Evolutionary conservation across 2,329 filamentous ascomycete species (phyloP), one percentile per base, ranked within the genome.

Genomic region (Pestalotiopsis sp.): DNA sequence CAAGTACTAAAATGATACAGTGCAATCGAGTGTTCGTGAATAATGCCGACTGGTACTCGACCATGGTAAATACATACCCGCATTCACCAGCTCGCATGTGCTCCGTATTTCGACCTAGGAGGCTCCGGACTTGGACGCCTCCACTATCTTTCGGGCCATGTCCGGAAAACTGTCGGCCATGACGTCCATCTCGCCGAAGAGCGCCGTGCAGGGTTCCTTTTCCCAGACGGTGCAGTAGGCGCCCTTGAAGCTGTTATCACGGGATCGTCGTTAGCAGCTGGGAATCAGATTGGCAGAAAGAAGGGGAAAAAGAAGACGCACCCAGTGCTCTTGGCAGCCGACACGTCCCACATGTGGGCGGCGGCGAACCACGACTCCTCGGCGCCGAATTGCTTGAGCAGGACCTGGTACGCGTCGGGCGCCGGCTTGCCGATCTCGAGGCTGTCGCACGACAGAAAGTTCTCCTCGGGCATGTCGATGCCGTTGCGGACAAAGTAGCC

Each of bases 271-370:
- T 59, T 23, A 52, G 57, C 23, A 36, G 31, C 31, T 1, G 9
- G 7, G 31, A 11, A 36, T 31, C 5, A 27, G 27, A 27, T 59
- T 11, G 11, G 11, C 38, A 12, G 38, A 38, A 1, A 31, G 1
- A 3, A 57, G 5, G 31, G 14, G 4, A 27, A 3, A 23, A 61
- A 6, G 31, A 73, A 7, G 27, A 73, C 74, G 70, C 69, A 78
- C 71, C 85, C 85, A n/a, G 80, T 81, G 67, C 79, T 80, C 62
- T 80, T 80, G 9, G 87, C 87, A 3, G 86, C 85, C 20, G 82
- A 81, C 1, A 87, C 86, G 78, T 90, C 87, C 87, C 87, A 89
- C 81, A 86, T 85, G 76, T 89, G 87, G 25, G 86, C 87, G 1
- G 87, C 87, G 0, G 85, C 87, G 74, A 88, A 89, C 86, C 86